A percentile compares a stretch with the other conserved stretches of the same genome.
phyloP scores from a whole-genome alignment of 202 grass and related monocot species.

The Alloteropsis angusta region DNA sequence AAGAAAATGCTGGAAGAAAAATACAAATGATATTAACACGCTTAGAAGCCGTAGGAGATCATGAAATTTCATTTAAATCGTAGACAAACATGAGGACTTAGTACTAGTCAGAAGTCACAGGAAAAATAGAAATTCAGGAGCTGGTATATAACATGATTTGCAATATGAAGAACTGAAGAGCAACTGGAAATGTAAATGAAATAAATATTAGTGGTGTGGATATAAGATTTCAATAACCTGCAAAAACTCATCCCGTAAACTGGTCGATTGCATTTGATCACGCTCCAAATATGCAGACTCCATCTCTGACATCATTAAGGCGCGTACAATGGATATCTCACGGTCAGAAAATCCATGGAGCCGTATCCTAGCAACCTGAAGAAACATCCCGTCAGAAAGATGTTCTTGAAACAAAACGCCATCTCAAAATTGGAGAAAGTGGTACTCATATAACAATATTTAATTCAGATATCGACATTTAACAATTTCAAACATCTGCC shows the following conservation, averaged over 20 bases:
- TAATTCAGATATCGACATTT: slow-evolving; percentile 10
- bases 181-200: neutral
- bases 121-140: slow-evolving; percentile 13
- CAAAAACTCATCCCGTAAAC: slow-evolving; percentile 75
- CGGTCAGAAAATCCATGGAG: slow-evolving; percentile 95
- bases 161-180: neutral
- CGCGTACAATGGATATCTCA: slow-evolving; percentile 92
- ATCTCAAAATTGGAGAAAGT: slow-evolving; percentile 14
- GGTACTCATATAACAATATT: neutral
- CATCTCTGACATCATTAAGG: slow-evolving; percentile 98
- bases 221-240: slow-evolving; percentile 43
- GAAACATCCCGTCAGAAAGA: slow-evolving; percentile 1
- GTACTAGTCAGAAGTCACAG: neutral
- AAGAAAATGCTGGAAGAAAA: slow-evolving; percentile 79
- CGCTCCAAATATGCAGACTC: slow-evolving; percentile 95
- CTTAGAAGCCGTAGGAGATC: slow-evolving; percentile 17
- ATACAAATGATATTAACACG: neutral
- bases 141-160: slow-evolving; percentile 3
- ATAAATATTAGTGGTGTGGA: neutral
- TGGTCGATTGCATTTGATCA: slow-evolving; percentile 97
- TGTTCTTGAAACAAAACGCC: slow-evolving; percentile 18
- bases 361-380: slow-evolving; percentile 83
- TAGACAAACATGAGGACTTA: neutral
- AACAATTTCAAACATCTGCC: neutral
- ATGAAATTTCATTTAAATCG: slow-evolving; percentile 6